Evolutionary conservation across 2,329 filamentous ascomycete species (phyloP).

Genomic region (Xylariaceae sp.): DNA sequence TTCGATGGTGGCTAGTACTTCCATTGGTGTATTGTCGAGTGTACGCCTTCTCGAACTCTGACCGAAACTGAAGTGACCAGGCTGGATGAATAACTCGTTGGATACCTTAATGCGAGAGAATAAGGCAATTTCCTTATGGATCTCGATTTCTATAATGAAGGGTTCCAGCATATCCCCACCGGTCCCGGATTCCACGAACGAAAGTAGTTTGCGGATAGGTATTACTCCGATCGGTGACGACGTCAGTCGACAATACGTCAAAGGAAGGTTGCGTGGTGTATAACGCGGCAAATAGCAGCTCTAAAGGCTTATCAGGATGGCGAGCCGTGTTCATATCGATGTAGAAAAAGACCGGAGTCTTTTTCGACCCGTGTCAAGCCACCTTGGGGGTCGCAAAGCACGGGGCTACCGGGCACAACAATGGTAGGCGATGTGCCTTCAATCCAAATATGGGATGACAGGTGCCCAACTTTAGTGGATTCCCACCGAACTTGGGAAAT

Average conservation of each 20-base stretch:
- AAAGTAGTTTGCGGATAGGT: not conserved
- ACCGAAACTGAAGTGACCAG: not conserved
- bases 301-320: not conserved
- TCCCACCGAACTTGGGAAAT: not conserved
- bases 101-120: not conserved
- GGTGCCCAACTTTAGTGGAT: conserved; percentile 38
- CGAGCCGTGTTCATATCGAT: not conserved
- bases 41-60: not conserved
- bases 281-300: not conserved
- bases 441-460: conserved; percentile 50
- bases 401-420: conserved; percentile 40
- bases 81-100: not conserved
- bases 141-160: not conserved
- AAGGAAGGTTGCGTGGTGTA: not conserved
- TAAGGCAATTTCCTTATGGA: not conserved
- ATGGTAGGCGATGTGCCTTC: conserved; percentile 40
- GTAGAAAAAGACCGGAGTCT: not conserved
- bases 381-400: conserved; percentile 34
- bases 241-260: not conserved
- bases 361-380: not conserved
- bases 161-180: not conserved
- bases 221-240: not conserved
- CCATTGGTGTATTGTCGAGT: not conserved
- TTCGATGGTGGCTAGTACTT: not conserved
- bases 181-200: not conserved